Base-by-base conservation (phyloP, 129 eudicot genomes). In the Mikania micrantha region DNA sequence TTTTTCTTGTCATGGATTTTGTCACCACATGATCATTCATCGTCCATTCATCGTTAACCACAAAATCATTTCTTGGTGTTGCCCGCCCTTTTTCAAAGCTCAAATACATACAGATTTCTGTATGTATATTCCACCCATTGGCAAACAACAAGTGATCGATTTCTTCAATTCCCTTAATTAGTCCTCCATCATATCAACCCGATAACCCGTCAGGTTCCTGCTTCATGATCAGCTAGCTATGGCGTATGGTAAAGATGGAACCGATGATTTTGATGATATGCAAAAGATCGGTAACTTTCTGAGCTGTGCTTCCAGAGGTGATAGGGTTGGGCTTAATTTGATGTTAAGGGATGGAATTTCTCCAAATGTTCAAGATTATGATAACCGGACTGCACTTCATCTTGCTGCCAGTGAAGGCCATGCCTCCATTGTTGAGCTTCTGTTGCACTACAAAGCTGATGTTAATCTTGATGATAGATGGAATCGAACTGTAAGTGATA, bases 401-500 rank as follows among this genome's bases (percentile, higher is more conserved):
- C 77, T 87, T 39, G 94, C 94, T 12, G 94, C 94, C 48, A 87
- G 94, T 52, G 94, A 86, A 60, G 94, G 94, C 4, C 89, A 86
- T 70, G 88, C 94, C 19, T 86, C 89, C 1, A 86, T 83, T 78
- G 94, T 86, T 34, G 87, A 86, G 81, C 86, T 86, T 69, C 86
- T 86, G 25, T 71, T 86, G 48, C 86, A 82, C 54, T 86, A 86
- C 75, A 76, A 86, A 36, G 94, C 88, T 20, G 80, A 83, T 49
- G 87, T 86, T 75, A 87, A 86, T 57, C 89, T 86, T 53, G 76
- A 82, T 35, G 94, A 86, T 62, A 74, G 89, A 19, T 86, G 94
- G 94, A 81, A 83, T 28, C 45, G 79, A 72, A 86, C 94, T 38
- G 94, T 86, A 54, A 66, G 56, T 2, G 32, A 28, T 28, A 28